Base-by-base conservation (phyloP, 2,329 filamentous ascomycete species). In the Rutstroemia sp. region DNA sequence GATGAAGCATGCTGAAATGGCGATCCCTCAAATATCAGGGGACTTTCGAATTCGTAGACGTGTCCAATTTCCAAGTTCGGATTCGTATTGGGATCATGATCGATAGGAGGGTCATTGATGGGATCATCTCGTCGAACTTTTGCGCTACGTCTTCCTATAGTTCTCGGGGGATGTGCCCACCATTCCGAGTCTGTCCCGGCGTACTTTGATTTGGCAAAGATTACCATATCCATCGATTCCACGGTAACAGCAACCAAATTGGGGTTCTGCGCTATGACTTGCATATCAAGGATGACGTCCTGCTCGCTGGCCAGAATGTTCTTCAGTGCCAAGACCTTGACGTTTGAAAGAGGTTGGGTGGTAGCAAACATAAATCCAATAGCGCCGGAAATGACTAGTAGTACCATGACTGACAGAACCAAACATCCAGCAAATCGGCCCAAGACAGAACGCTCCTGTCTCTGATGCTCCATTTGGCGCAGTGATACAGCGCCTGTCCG, bases 261-360 rank as follows among this genome's bases (percentile, higher is more conserved):
- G 1, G 92, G 92, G 69, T 99, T 99, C 64, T 92, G 79, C 0
- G 92, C 94, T 63, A 83, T 83, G 58, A 99, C 89, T 19, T 89
- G 83, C 49, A 99, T 75, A 70, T 99, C 92, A 66, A 97, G 81
- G 83, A 99, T 96, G 44, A 99, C 80, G 69, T 97, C 92, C 70
- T 96, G 89, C 70, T 96, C 89, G 65, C 89, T 96, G 2, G 92
- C 92, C 49, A 97, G 80, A 23, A 99, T 90, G 63, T 96, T 95
- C 65, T 87, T 83, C 63, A 99, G 90, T 61, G 86, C 85, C 55
- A 87, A 76, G 46, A 97, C 82, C 61, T 87, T 78, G 57, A 97
- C 88, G 61, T 88, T 83, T 25, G 83, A 81, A 48, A 99, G 80
- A 6, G 92, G 89, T 67, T 95, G 91, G 30, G 92, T 95, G 19